These are phyloP conservation scores for Sporothrix pallida DNA, from an alignment of 2,329 filamentous ascomycete genomes.

Conservation along the genomic window DNA sequence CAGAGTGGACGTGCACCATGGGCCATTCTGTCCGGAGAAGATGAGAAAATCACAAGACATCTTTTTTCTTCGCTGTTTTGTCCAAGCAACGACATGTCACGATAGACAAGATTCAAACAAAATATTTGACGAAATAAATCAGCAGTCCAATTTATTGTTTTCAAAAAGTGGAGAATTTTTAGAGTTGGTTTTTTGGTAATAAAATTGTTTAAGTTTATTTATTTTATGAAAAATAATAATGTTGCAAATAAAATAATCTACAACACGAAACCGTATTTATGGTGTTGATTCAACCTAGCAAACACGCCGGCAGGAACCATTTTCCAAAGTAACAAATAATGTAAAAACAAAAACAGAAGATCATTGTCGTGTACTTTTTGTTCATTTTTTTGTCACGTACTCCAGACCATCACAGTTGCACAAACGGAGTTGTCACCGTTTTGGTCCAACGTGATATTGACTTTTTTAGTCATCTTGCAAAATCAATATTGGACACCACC, in stretches of 20 bases:
- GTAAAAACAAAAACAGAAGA: background rate
- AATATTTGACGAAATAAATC: background rate
- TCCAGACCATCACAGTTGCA: constrained; percentile 4
- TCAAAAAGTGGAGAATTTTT: too few relatives aligned
- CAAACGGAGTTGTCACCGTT: background rate
- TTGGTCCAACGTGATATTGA: constrained; percentile 20
- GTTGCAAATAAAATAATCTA: too few relatives aligned
- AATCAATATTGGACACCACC: background rate
- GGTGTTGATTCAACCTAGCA: too few relatives aligned
- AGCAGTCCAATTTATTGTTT: too few relatives aligned
- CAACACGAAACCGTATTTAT: too few relatives aligned
- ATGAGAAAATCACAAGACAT: background rate
- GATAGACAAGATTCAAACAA: background rate
- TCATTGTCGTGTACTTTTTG: background rate
- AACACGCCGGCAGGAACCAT: too few relatives aligned
- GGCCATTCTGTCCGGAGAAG: background rate
- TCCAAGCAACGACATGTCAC: background rate
- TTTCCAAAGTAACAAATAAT: background rate
- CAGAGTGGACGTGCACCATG: constrained; percentile 8
- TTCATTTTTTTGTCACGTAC: background rate
- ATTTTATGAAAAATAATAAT: too few relatives aligned
- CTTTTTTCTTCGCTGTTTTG: background rate
- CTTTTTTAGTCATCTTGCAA: background rate
- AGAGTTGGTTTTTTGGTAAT: too few relatives aligned
- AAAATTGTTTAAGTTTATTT: too few relatives aligned